These are phyloP conservation scores for Pythium guiyangense DNA, from an alignment of 352 stramenopile genomes.

Conservation along the genomic window DNA sequence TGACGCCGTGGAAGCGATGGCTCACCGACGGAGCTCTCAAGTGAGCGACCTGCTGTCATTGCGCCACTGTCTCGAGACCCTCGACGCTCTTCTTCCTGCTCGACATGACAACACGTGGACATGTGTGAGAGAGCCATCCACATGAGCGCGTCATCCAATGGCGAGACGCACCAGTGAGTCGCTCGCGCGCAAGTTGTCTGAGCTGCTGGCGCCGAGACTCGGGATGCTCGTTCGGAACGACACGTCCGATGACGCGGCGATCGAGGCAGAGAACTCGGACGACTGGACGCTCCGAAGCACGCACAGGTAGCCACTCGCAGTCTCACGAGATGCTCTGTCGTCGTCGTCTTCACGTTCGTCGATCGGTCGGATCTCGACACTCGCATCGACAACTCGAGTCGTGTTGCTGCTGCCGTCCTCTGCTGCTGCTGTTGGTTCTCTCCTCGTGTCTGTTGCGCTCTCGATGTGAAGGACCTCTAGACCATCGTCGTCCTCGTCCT, in stretches of 20 bases:
- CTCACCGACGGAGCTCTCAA: not conserved
- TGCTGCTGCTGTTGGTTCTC: not conserved
- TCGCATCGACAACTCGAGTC: too few species aligned
- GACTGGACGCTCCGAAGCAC: constrained; percentile 2
- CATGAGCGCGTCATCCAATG: too few species aligned
- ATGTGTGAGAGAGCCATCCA: too few species aligned
- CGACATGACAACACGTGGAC: too few species aligned
- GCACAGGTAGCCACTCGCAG: not conserved
- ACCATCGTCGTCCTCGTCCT: not conserved
- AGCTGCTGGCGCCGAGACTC: constrained; percentile 25
- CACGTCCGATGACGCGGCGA: constrained; percentile 34
- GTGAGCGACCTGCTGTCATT: not conserved
- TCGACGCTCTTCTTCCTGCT: too few species aligned
- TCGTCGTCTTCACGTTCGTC: not conserved
- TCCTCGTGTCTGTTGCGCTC: not conserved
- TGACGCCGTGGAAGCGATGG: not conserved
- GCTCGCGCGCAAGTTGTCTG: not conserved
- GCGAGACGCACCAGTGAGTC: constrained; percentile 1
- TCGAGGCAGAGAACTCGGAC: constrained; percentile 20
- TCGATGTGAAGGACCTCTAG: constrained; percentile 7
- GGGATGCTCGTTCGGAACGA: constrained; percentile 41
- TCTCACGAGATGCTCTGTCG: not conserved
- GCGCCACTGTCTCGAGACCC: too few species aligned
- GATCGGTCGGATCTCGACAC: too few species aligned
- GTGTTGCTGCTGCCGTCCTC: not conserved